Conservation (phyloP, 2,329 filamentous ascomycete species). For the Scorias spongiosa region DNA sequence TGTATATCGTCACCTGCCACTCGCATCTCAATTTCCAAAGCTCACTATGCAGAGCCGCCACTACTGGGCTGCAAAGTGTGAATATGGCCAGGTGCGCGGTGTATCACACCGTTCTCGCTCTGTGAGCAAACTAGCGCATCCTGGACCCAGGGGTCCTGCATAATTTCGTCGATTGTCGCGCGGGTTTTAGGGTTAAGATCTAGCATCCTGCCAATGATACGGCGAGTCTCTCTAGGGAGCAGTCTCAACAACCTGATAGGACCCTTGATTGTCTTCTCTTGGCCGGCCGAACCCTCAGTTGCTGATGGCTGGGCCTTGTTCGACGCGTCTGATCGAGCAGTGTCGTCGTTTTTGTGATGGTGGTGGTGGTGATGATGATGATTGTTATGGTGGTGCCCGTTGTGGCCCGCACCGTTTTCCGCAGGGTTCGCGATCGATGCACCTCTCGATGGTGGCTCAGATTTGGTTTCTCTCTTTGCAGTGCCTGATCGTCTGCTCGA, state of each 20-base stretch:
- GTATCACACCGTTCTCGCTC: slow-evolving; percentile 55
- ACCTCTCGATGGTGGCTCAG: slow-evolving; percentile 27
- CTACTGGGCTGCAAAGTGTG: slow-evolving; percentile 48
- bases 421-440: slow-evolving; percentile 14
- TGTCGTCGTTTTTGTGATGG: slow-evolving; percentile 13
- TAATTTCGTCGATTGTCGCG: slow-evolving; percentile 71
- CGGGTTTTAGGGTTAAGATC: slow-evolving; percentile 72
- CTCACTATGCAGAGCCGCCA: slow-evolving; percentile 10
- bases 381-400: slow-evolving; percentile 12
- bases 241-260: slow-evolving; percentile 81
- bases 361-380: slow-evolving; percentile 21
- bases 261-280: slow-evolving; percentile 65
- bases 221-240: slow-evolving; percentile 73
- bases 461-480: slow-evolving; percentile 13
- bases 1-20: no score
- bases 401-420: slow-evolving; percentile 4
- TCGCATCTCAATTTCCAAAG: no score
- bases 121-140: slow-evolving; percentile 71
- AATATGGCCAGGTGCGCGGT: slow-evolving; percentile 60
- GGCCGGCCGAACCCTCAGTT: slow-evolving; percentile 17
- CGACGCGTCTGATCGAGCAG: background rate
- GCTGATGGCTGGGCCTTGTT: slow-evolving; percentile 8
- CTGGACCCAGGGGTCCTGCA: slow-evolving; percentile 81
- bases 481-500: background rate
- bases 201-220: slow-evolving; percentile 85